Percentiles rank a stretch among this genome's conserved stretches.
phyloP scores from a whole-genome alignment of 1,139 yeast genomes.

The Hansenula anomala region DNA sequence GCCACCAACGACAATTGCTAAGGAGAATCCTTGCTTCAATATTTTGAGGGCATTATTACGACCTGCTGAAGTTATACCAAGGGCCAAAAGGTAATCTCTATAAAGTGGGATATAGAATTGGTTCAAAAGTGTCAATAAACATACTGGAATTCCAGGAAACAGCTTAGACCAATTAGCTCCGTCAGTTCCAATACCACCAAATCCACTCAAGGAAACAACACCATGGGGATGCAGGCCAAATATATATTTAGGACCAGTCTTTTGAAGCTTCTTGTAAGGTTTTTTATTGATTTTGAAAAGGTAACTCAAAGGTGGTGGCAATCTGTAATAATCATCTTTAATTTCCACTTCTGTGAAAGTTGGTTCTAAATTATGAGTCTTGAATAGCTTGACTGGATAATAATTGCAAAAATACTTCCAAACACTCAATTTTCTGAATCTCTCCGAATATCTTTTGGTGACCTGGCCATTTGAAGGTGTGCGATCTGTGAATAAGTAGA shows the following conservation, averaged over 20 bases:
- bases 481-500: constrained; percentile 56
- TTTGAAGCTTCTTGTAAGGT: constrained; percentile 12
- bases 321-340: constrained; percentile 15
- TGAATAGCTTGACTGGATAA: constrained; percentile 77
- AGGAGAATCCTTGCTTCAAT: constrained; percentile 66
- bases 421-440: constrained; percentile 52
- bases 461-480: constrained; percentile 75
- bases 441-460: constrained; percentile 48
- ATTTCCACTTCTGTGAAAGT: constrained; percentile 44
- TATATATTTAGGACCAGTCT: constrained; percentile 71
- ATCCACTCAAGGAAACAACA: constrained; percentile 86
- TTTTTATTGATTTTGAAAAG: constrained; percentile 9
- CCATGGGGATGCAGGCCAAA: constrained; percentile 98
- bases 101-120: constrained; percentile 87
- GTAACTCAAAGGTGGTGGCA: constrained; percentile 4
- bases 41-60: constrained; percentile 65
- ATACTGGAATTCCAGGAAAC: constrained; percentile 79
- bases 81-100: constrained; percentile 74
- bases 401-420: constrained; percentile 77
- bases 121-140: constrained; percentile 74
- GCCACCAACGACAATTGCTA: constrained; percentile 91
- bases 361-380: constrained; percentile 68
- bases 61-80: constrained; percentile 86
- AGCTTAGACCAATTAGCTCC: constrained; percentile 61
- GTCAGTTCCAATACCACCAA: constrained; percentile 83